These are phyloP conservation scores for Marsdenia floribunda DNA, from an alignment of 257 asterid species.

Conservation along the genomic window DNA sequence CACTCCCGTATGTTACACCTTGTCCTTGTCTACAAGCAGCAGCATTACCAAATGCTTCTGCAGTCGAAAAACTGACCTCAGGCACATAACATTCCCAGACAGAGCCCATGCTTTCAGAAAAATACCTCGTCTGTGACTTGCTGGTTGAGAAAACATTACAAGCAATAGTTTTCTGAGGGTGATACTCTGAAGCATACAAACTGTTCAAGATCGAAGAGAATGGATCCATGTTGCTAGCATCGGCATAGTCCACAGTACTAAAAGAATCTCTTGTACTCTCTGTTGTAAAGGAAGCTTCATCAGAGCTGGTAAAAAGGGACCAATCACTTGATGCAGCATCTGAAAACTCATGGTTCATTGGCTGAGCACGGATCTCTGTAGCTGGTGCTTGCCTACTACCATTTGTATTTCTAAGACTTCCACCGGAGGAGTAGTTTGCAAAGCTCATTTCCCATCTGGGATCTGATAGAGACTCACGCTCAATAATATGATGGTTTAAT, in stretches of 20 bases:
- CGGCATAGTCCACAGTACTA: conserved; percentile 53
- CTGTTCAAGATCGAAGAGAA: conserved; percentile 49
- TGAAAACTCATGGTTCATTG: conserved; percentile 35
- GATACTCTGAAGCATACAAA: conserved; percentile 33
- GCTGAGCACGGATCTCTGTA: conserved; percentile 22
- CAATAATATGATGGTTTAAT: conserved; percentile 11
- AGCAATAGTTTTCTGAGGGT: conserved; percentile 38
- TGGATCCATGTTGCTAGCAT: conserved; percentile 34
- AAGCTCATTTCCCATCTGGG: conserved; percentile 15
- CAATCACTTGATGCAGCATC: conserved; percentile 64
- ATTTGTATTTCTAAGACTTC: conserved; percentile 29
- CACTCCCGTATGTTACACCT: conserved; percentile 35
- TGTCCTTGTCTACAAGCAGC: conserved; percentile 8
- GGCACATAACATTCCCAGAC: conserved; percentile 28
- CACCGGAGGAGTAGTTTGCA: conserved; percentile 18
- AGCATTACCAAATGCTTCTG: conserved; percentile 21
- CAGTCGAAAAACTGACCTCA: background rate
- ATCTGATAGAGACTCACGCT: conserved; percentile 22
- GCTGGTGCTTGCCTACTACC: conserved; percentile 26
- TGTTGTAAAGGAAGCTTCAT: conserved; percentile 75
- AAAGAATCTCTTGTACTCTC: conserved; percentile 85
- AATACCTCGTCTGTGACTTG: conserved; percentile 41
- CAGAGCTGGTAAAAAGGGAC: conserved; percentile 73
- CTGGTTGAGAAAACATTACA: conserved; percentile 43
- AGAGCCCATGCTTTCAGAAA: conserved; percentile 34